Evolutionary conservation across 228 moss, liverwort and hornwort species (phyloP), one percentile per base, ranked within the genome.

Genomic region (Sphagnum magellanicum): DNA sequence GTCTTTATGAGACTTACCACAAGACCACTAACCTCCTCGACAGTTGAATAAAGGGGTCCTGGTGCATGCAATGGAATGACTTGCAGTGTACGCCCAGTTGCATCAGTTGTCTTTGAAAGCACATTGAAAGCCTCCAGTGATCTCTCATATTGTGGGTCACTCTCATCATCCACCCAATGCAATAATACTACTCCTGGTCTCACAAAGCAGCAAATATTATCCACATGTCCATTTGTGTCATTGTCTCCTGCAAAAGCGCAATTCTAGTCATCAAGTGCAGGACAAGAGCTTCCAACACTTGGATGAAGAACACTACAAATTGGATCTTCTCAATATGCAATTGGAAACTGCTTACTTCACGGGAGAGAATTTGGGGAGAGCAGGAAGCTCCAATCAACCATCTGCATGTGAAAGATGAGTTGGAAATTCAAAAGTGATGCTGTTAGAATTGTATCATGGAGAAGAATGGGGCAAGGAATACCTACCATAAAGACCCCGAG

Each of bases 201-300:
- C 59, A 82, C 83, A 75, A 98, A 98, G 81, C 98, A 98, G 63
- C 84, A 79, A 74, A 93, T 82, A 70, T 93, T 93, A 73, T 98
- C 98, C 61, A 98, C 79, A 76, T 98, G 98, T 50, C 98, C 98
- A 76, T 92, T 86, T 61, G 98, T 98, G 69, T 98, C 98, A 16
- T 77, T 74, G 49, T 98, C 98, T 11, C 90, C 96, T 97, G 83
- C 72, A 16, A 15, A 11, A 48, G 32, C 32, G 0, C 32, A 32
- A 32, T 32, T 32, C 32, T 32, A 32, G 32, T 32, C 12, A 32
- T 32, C 3, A 3, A 32, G 32, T 32, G 32, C 32, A 32, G 32
- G 32, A 32, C 32, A 32, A 32, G 32, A 32, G 32, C 32, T 32
- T 32, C 32, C 32, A 32, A 32, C 32, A 32, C 32, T 32, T 32